These are phyloP conservation scores for Syzygium grande DNA, from an alignment of 345 rosid species.

Conservation along the genomic window DNA sequence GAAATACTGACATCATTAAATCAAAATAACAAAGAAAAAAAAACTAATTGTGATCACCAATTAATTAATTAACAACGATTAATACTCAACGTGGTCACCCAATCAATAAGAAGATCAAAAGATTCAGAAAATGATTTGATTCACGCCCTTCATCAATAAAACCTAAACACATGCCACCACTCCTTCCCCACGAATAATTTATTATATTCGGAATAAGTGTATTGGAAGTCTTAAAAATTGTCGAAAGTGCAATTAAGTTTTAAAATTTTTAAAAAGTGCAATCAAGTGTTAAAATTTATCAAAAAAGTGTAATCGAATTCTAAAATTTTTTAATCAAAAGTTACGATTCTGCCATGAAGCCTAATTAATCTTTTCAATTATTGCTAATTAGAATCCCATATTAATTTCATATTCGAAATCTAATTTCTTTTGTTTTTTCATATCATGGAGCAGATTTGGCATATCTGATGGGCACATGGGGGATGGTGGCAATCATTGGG, in stretches of 20 bases:
- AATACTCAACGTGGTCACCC: neutral
- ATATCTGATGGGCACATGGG: neutral
- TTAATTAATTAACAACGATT: neutral
- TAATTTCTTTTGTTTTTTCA: neutral
- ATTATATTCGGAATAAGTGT: neutral
- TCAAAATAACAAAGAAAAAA: neutral
- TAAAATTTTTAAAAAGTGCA: too few species aligned
- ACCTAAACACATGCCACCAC: neutral
- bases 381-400: neutral
- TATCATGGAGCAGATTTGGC: neutral
- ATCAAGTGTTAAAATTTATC: too few species aligned
- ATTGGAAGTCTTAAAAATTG: too few species aligned
- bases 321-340: neutral
- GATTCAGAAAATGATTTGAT: neutral
- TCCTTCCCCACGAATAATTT: neutral
- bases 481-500: constrained; percentile 5
- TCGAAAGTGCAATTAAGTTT: too few species aligned
- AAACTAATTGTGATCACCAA: neutral
- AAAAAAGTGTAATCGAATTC: too few species aligned
- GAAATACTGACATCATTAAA: neutral
- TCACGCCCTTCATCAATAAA: neutral
- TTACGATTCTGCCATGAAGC: neutral
- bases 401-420: neutral
- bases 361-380: neutral
- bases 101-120: neutral